Conservation (phyloP, 2,329 filamentous ascomycete genomes). For the Colletotrichum truncatum region DNA sequence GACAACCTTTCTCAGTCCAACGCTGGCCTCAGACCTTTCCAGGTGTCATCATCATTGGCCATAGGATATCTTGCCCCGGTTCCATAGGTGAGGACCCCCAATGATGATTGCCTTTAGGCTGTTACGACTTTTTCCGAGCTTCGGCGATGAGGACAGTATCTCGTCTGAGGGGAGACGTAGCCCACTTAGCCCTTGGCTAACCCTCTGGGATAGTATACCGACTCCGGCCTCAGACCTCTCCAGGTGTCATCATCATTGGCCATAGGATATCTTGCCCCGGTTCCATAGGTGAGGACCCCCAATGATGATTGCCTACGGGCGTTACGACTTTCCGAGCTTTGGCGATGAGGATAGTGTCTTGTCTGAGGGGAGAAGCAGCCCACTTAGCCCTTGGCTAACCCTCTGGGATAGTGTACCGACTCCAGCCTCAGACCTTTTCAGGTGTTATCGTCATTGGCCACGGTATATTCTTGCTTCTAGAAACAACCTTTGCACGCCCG, state of each 20-base stretch:
- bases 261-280: background rate
- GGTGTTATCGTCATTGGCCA: background rate
- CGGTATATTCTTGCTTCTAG: no score
- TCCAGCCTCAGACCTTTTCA: background rate
- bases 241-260: background rate
- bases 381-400: background rate
- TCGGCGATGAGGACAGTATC: background rate
- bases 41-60: background rate
- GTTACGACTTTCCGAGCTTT: background rate
- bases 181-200: background rate
- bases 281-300: background rate
- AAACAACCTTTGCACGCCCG: no score
- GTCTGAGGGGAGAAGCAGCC: background rate
- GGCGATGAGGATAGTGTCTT: background rate
- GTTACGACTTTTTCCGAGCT: conserved; percentile 2
- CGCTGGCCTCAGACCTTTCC: background rate
- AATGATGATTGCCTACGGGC: background rate
- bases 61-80: background rate
- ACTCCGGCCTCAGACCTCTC: background rate
- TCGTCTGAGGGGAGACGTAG: background rate
- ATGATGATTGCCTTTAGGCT: background rate
- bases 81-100: background rate
- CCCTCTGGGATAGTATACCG: background rate
- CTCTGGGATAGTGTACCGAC: background rate
- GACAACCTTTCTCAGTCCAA: no score